Conservation (phyloP, 148 eudicot species). For the Cornus suecica region DNA sequence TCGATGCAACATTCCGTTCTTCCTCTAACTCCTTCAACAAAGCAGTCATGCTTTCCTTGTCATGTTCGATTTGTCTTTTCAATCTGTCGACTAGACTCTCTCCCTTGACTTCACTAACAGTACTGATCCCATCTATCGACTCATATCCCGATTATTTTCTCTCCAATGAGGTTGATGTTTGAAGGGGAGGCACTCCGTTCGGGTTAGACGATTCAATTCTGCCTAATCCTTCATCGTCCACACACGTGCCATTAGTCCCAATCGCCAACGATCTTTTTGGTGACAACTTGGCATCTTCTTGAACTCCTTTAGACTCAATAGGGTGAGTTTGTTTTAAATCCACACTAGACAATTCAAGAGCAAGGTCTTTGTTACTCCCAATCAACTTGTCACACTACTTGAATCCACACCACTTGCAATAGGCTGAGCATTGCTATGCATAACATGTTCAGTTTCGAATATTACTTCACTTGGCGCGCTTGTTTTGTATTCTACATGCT, state of each 20-base stretch:
- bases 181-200: constrained; percentile 13
- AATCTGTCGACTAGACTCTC: constrained; percentile 41
- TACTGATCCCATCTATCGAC: constrained; percentile 34
- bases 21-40: constrained; percentile 65
- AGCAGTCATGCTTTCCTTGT: constrained; percentile 27
- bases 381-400: constrained; percentile 15
- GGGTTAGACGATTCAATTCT: constrained; percentile 25
- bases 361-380: not conserved
- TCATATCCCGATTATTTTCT: constrained; percentile 35
- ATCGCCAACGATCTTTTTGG: not conserved
- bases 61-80: constrained; percentile 46
- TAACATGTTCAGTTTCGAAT: constrained; percentile 6
- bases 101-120: constrained; percentile 39
- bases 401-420: constrained; percentile 12
- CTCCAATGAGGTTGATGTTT: constrained; percentile 27
- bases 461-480: constrained; percentile 14
- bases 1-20: constrained; percentile 68
- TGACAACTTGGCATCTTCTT: not conserved
- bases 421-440: constrained; percentile 12
- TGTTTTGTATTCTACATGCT: constrained; percentile 26
- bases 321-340: constrained; percentile 2
- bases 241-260: constrained; percentile 4
- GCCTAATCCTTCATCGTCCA: constrained; percentile 23
- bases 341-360: constrained; percentile 1
- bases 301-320: constrained; percentile 15